Base-by-base conservation (phyloP, 2,329 filamentous ascomycete species). In the Talaromyces funiculosus region DNA sequence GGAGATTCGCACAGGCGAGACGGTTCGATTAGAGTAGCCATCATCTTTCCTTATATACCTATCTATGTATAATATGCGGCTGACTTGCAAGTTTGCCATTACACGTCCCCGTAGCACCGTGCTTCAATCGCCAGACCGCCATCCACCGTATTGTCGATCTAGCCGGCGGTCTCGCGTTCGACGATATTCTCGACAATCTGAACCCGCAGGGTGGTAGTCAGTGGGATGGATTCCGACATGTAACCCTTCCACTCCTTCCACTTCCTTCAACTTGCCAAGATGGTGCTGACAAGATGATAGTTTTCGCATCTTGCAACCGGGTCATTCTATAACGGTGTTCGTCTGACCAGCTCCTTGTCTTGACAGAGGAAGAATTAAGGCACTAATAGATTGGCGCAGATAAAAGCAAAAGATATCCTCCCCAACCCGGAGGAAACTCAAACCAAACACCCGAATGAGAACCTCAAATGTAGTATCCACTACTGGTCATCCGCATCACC, bases 1-100 rank as follows among this genome's bases (percentile, higher is more conserved):
- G 40, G 82, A 85, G 64, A 84, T 86, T 61, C 72, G 72, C 49
- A 82, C 80, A 3, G 84, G 84, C 14, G 81, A 85, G 56, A 78
- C 84, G 64, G 75, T 84, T 2, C 77, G 81, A 10, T 73, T 84
- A 33, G 81, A 85, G 79, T 81, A 67, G 63, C 40, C 6, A n/a
- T 42, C 47, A 4, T 56, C 37, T 29, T 5, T n/a, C 9, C 8
- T 33, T 12, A 12, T 33, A 33, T 33, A 12, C n/a, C n/a, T n/a
- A 33, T 33, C 31, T 33, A n/a, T 33, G 8, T 10, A 33, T 10
- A 12, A 33, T 12, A 8, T 2, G 9, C 9, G 3, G 26, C 49
- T 53, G 4, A 31, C 10, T 24, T 10, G 10, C 18, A 43, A 80
- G 79, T 63, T 75, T 85, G 3, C 83, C 84, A 2, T 66, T 84